Percentiles rank a stretch among this genome's conserved stretches.
Evolutionary conservation across 2,329 filamentous ascomycete genomes (phyloP).

Genomic region (Fusarium xylarioides): DNA sequence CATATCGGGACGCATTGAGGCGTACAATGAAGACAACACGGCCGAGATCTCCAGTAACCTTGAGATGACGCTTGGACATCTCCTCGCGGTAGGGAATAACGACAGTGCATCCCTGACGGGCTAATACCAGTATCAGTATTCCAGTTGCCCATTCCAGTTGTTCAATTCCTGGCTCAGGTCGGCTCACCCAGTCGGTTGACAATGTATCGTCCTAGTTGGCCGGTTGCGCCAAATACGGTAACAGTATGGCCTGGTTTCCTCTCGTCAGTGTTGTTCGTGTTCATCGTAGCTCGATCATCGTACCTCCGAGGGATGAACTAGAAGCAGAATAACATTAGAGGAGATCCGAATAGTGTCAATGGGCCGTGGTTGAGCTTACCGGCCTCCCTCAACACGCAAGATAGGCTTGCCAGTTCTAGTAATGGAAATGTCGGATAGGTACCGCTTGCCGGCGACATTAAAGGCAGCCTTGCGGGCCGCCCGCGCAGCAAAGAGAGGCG

Average conservation of each 20-base stretch:
- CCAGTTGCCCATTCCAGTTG: background rate
- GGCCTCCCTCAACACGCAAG: slow-evolving; percentile 86
- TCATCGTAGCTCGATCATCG: slow-evolving; percentile 33
- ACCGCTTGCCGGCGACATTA: slow-evolving; percentile 60
- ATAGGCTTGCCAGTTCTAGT: slow-evolving; percentile 97
- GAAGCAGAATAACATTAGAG: slow-evolving; percentile 48
- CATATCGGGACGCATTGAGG: background rate
- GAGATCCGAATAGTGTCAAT: slow-evolving; percentile 32
- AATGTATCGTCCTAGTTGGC: slow-evolving; percentile 95
- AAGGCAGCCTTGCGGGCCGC: slow-evolving; percentile 58
- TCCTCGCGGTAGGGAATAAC: slow-evolving; percentile 95
- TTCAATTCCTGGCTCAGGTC: background rate
- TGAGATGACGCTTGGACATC: slow-evolving; percentile 96
- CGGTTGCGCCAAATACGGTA: slow-evolving; percentile 97
- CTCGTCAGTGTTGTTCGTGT: slow-evolving; percentile 40
- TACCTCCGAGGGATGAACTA: slow-evolving; percentile 89
- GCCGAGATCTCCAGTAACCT: slow-evolving; percentile 94
- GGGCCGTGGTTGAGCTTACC: slow-evolving; percentile 63
- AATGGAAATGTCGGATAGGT: slow-evolving; percentile 85
- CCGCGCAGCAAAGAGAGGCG: slow-evolving; percentile 66
- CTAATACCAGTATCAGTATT: slow-evolving; percentile 56
- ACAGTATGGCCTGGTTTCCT: slow-evolving; percentile 81
- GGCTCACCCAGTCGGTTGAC: slow-evolving; percentile 85
- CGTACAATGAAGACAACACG: slow-evolving; percentile 84
- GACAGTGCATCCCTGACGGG: slow-evolving; percentile 92